Percentiles rank a stretch among this genome's conserved stretches.
Conservation (phyloP, 2,329 filamentous ascomycete genomes). For the Sarocladium brachiariae region DNA sequence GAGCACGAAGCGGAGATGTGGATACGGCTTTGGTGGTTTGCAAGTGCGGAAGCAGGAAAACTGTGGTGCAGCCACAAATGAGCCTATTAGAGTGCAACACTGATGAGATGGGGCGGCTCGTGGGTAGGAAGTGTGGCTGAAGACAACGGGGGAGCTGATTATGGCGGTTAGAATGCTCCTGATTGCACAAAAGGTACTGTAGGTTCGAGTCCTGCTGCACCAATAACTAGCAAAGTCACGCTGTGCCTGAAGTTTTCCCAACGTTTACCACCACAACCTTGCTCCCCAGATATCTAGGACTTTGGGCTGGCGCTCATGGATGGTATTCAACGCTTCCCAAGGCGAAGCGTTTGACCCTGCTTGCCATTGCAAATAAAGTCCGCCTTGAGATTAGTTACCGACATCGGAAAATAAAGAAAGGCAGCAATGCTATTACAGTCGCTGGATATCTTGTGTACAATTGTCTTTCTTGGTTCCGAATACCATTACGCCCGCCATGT, state of each 20-base stretch:
- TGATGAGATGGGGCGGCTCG: neutral
- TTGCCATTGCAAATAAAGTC: neutral
- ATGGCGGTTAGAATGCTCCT: too few relatives aligned
- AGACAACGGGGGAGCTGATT: neutral
- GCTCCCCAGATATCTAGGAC: neutral
- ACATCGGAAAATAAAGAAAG: too few relatives aligned
- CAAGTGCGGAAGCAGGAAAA: constrained; percentile 7
- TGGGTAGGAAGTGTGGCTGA: neutral
- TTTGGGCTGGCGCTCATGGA: neutral
- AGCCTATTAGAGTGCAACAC: neutral
- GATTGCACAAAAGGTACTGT: too few relatives aligned
- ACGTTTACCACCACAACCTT: neutral
- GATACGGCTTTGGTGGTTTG: constrained; percentile 3
- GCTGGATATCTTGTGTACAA: constrained; percentile 5
- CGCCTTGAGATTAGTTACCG: too few relatives aligned
- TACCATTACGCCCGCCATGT: neutral
- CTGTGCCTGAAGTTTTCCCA: neutral
- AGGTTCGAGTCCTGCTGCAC: too few relatives aligned
- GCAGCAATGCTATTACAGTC: neutral
- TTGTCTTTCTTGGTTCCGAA: neutral
- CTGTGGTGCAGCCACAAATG: constrained; percentile 1
- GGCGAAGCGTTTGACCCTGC: neutral
- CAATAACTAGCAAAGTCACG: too few relatives aligned
- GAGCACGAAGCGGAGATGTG: constrained; percentile 5
- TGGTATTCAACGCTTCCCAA: neutral